Evolutionary conservation across 129 eudicot species (phyloP).

Genomic region (Chrysanthemum makinoi): DNA sequence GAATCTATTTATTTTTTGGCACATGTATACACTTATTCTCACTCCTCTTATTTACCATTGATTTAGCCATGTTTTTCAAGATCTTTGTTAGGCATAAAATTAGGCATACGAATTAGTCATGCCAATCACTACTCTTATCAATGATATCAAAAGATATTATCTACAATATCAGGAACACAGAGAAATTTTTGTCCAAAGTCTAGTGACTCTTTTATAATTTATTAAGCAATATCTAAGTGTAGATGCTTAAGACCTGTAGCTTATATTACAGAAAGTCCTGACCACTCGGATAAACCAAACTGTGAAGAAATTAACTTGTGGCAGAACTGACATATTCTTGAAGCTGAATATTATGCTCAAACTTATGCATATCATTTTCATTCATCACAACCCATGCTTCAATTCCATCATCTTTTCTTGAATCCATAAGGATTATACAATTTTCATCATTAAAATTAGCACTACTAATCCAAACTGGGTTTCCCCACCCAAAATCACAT

Average conservation of each 20-base stretch:
- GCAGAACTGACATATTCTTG: conserved; percentile 4
- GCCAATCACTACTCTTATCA: neutral
- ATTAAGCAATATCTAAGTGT: too few relatives aligned
- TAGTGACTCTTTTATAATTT: too few relatives aligned
- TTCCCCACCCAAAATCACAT: conserved; percentile 46
- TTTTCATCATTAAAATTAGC: conserved; percentile 24
- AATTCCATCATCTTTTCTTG: conserved; percentile 28
- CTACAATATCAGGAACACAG: neutral
- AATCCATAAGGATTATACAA: conserved; percentile 25
- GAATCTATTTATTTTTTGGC: too few relatives aligned
- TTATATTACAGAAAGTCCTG: too few relatives aligned
- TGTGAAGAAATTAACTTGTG: too few relatives aligned
- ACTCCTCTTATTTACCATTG: too few relatives aligned
- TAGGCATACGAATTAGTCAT: too few relatives aligned
- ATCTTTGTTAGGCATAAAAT: too few relatives aligned
- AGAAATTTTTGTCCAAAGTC: neutral
- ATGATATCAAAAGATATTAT: neutral
- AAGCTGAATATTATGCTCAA: conserved; percentile 26
- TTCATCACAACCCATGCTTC: conserved; percentile 52
- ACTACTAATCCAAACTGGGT: conserved; percentile 32
- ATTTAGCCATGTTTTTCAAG: too few relatives aligned
- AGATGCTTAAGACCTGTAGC: too few relatives aligned
- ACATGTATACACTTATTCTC: too few relatives aligned
- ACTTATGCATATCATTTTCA: conserved; percentile 32
- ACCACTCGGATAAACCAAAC: too few relatives aligned